A percentile compares a stretch with the other conserved stretches of the same genome.
phyloP scores from a whole-genome alignment of 306 rosid genomes.

The Calophaca sinica region DNA sequence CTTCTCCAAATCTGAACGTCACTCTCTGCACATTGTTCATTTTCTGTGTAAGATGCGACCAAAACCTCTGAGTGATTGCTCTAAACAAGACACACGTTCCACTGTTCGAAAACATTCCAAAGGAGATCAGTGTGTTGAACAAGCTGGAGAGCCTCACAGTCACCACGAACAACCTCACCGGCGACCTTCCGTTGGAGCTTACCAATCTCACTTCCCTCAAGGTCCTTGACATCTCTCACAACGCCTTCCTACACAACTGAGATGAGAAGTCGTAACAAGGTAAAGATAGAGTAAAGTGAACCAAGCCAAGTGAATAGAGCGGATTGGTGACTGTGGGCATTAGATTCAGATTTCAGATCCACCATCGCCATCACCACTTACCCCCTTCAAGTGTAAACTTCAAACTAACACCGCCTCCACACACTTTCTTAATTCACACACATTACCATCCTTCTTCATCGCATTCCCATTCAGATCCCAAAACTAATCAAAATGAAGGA shows the following conservation, averaged over 20 bases:
- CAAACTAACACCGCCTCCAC: not conserved
- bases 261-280: too few species aligned
- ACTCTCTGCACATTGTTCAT: conserved; percentile 59
- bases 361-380: conserved; percentile 26
- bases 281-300: too few species aligned
- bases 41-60: conserved; percentile 66
- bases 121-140: conserved; percentile 70
- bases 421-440: not conserved
- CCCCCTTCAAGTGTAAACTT: not conserved
- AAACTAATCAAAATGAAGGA: conserved; percentile 63
- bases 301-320: too few species aligned
- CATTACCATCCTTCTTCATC: not conserved
- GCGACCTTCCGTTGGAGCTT: conserved; percentile 61
- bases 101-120: conserved; percentile 57
- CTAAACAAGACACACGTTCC: conserved; percentile 57
- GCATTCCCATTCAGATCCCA: conserved; percentile 26
- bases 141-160: conserved; percentile 64
- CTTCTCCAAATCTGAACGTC: not conserved
- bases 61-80: conserved; percentile 48
- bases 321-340: not conserved
- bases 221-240: conserved; percentile 69
- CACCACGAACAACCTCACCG: conserved; percentile 60
- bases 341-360: conserved; percentile 42
- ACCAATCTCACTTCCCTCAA: conserved; percentile 66
- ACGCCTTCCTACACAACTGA: conserved; percentile 43